A percentile compares a stretch with the other conserved stretches of the same genome.
These are phyloP conservation scores for Eimeria sp. DNA, from an alignment of 169 alveolate genomes.

Conservation along the genomic window DNA sequence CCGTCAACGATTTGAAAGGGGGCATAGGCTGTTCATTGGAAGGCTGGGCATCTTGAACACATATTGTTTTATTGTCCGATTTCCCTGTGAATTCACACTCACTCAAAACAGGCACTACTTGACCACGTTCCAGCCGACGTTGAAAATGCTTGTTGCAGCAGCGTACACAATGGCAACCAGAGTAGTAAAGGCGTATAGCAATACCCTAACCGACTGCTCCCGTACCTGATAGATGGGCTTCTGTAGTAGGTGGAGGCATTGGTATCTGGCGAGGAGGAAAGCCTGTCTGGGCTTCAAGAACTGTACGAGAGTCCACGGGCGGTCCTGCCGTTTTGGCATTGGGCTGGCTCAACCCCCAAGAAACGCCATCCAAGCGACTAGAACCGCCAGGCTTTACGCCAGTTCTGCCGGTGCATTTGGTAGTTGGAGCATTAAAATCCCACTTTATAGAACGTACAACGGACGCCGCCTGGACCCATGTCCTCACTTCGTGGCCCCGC, in stretches of 20 bases:
- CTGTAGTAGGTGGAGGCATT: not conserved
- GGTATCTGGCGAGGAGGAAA: not conserved
- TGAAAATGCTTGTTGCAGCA: no score
- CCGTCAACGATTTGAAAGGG: not conserved
- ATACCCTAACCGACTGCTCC: not conserved
- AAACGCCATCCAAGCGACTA: not conserved
- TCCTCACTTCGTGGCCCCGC: conserved; percentile 54
- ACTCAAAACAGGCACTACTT: not conserved
- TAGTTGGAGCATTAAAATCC: not conserved
- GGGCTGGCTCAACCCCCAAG: not conserved
- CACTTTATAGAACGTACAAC: conserved; percentile 37
- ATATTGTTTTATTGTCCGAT: not conserved
- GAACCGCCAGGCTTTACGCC: not conserved
- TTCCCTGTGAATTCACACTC: not conserved
- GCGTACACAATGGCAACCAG: no score
- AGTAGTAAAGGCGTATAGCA: not conserved
- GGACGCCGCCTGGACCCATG: conserved; percentile 57
- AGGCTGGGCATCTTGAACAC: not conserved
- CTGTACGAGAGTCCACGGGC: not conserved
- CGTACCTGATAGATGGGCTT: not conserved
- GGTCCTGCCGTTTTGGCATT: not conserved
- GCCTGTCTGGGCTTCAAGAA: not conserved
- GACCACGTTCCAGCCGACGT: not conserved
- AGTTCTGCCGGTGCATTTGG: not conserved
- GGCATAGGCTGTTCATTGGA: not conserved